A percentile compares a stretch with the other conserved stretches of the same genome.
These are phyloP conservation scores for Talaromyces sp. DNA, from an alignment of 2,329 filamentous ascomycete species.

Conservation along the genomic window DNA sequence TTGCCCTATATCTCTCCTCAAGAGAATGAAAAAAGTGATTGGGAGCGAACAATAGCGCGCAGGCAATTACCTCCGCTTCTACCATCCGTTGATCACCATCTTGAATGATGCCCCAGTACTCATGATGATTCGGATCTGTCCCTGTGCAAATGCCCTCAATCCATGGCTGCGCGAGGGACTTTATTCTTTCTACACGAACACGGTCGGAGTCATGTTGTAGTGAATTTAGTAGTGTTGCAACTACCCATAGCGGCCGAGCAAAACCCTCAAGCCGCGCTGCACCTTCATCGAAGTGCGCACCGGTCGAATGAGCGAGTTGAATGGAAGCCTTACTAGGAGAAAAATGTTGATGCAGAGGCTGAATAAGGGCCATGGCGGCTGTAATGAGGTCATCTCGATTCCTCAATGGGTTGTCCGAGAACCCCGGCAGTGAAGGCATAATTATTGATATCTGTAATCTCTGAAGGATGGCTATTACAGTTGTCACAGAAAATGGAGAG, in stretches of 20 bases:
- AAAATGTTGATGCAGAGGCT: neutral
- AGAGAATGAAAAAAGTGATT: slow-evolving; percentile 65
- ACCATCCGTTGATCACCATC: slow-evolving; percentile 83
- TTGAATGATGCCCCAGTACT: slow-evolving; percentile 75
- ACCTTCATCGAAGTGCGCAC: slow-evolving; percentile 64
- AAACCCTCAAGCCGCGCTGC: slow-evolving; percentile 76
- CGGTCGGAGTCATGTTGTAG: slow-evolving; percentile 28
- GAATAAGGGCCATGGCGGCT: neutral
- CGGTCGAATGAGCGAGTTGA: slow-evolving; percentile 23
- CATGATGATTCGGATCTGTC: slow-evolving; percentile 66
- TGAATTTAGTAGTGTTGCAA: slow-evolving; percentile 45
- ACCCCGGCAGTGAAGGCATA: neutral
- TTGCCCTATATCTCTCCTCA: slow-evolving; percentile 59
- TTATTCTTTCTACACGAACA: neutral
- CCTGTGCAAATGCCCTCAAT: slow-evolving; percentile 69
- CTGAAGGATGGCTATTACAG: neutral
- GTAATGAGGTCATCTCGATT: neutral
- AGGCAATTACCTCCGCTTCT: slow-evolving; percentile 78
- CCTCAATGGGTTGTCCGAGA: neutral
- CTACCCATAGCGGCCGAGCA: slow-evolving; percentile 72
- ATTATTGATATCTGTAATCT: neutral
- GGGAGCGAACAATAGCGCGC: slow-evolving; percentile 67
- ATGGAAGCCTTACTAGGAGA: slow-evolving; percentile 15
- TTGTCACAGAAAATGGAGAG: neutral
- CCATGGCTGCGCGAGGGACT: slow-evolving; percentile 50